Evolutionary conservation across 352 stramenopile species (phyloP), one percentile per base, ranked within the genome.

Genomic region (Phytophthora sojae): DNA sequence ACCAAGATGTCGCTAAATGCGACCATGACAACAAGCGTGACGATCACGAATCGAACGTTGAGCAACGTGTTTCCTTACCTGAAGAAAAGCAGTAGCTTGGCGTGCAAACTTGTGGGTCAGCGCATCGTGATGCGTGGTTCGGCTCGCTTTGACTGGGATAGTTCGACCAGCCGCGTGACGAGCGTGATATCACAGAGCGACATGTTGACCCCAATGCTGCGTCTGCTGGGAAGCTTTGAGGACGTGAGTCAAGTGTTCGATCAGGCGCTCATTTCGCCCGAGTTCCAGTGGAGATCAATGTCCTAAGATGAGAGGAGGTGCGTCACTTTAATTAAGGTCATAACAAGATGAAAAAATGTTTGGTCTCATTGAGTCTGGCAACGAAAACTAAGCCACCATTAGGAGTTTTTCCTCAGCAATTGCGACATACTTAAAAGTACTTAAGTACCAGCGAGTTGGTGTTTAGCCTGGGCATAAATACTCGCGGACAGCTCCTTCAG

Each of bases 31-130:
- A 52, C 55, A 37, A 61, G 37, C 17, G 35, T 52, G 35, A 52
- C 35, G 2, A 50, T 61, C 35, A n/a, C 55, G 19, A 21, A 39
- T 12, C 19, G 37, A 61, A 50, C 32, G 5, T 15, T 52, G 21
- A 21, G 4, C 14, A 61, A 52, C 37, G 55, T 53, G 55, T 61
- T 61, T 7, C 55, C 37, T 25, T 37, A 61, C 15, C 17, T 61
- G 30, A 25, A 15, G 4, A 19, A 11, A 12, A 35, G 7, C 19
- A 9, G 12, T 4, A 17, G 5, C 11, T 15, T 35, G 19, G 23
- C 14, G 19, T 30, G 54, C 4, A 30, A 30, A 30, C 26, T 30
- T 30, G 3, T 30, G 29, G 5, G 8, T 6, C 29, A 32, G 29
- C 29, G 29, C 29, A 32, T 32, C 6, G 29, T 32, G 29, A 32